These are phyloP conservation scores for Cenchrus americanus DNA, from an alignment of 176 grass and related monocot species.

Conservation along the genomic window DNA sequence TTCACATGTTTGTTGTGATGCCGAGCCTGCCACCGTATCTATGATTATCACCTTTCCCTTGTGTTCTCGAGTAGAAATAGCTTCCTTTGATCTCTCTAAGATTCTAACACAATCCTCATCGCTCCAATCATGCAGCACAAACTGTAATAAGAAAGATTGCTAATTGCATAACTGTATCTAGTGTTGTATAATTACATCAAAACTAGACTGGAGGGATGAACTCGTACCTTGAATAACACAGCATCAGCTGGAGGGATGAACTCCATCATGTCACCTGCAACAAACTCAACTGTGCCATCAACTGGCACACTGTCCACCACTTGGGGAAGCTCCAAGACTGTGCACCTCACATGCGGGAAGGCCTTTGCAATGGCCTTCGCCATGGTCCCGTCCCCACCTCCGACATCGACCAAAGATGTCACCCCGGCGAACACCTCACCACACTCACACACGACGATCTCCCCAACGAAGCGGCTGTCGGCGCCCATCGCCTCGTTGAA, in stretches of 20 bases:
- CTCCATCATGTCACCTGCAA: slow-evolving; percentile 38
- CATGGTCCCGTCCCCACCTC: neutral
- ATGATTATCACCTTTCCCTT: slow-evolving; percentile 19
- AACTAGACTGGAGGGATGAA: neutral
- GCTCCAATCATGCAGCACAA: slow-evolving; percentile 32
- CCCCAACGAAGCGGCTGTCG: slow-evolving; percentile 20
- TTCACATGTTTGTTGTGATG: neutral
- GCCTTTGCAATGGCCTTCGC: slow-evolving; percentile 18
- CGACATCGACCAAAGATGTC: neutral
- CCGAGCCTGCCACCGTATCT: neutral
- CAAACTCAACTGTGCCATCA: neutral
- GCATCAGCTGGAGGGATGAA: neutral
- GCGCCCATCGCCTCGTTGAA: neutral
- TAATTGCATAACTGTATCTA: neutral
- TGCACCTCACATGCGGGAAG: slow-evolving; percentile 2
- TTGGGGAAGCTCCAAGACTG: slow-evolving; percentile 2
- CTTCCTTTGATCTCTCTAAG: neutral
- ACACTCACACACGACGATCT: slow-evolving; percentile 1
- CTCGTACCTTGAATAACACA: too few relatives aligned
- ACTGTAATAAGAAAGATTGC: neutral
- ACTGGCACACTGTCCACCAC: neutral
- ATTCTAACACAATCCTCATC: slow-evolving; percentile 37
- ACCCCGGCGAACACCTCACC: neutral
- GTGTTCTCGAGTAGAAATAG: neutral
- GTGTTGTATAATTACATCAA: too few relatives aligned